Evolutionary conservation across 2,329 filamentous ascomycete genomes (phyloP).

Genomic region (Talaromyces sp.): DNA sequence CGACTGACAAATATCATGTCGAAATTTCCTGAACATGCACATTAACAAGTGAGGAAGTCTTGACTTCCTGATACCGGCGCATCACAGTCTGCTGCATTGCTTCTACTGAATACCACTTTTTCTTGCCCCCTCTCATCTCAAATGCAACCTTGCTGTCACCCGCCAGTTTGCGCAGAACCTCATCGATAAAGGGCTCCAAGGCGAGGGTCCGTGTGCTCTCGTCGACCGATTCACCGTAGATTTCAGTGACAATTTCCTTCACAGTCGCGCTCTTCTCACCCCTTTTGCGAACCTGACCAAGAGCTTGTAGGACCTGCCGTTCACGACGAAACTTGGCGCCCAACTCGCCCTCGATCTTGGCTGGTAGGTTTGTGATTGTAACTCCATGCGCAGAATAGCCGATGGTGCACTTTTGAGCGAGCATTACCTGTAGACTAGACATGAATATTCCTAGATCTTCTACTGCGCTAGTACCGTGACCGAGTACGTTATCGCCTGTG

Average conservation of each 20-base stretch:
- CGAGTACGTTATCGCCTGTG: constrained; percentile 74
- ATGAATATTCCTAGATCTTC: constrained; percentile 38
- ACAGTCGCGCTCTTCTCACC: constrained; percentile 31
- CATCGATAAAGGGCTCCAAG: constrained; percentile 41
- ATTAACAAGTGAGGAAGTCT: not conserved
- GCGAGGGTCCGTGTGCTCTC: constrained; percentile 31
- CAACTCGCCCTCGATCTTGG: constrained; percentile 37
- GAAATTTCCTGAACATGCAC: not conserved
- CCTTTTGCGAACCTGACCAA: constrained; percentile 17
- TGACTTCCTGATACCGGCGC: not conserved
- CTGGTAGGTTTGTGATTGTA: constrained; percentile 31
- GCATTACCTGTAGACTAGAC: constrained; percentile 30
- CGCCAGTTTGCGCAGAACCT: constrained; percentile 41
- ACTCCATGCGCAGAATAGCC: constrained; percentile 46
- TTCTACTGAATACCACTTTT: constrained; percentile 34
- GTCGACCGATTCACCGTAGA: constrained; percentile 36
- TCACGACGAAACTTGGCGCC: constrained; percentile 37
- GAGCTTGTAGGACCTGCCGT: constrained; percentile 31
- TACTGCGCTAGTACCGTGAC: constrained; percentile 45
- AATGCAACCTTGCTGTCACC: constrained; percentile 42
- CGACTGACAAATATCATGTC: not conserved
- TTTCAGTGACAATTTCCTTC: constrained; percentile 36
- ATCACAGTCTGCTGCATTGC: constrained; percentile 11
- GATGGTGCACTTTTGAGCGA: constrained; percentile 25
- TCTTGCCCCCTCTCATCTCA: constrained; percentile 28